A percentile compares a stretch with the other conserved stretches of the same genome.
Evolutionary conservation across 2,329 filamentous ascomycete genomes (phyloP).

Genomic region (Cytospora leucostoma): DNA sequence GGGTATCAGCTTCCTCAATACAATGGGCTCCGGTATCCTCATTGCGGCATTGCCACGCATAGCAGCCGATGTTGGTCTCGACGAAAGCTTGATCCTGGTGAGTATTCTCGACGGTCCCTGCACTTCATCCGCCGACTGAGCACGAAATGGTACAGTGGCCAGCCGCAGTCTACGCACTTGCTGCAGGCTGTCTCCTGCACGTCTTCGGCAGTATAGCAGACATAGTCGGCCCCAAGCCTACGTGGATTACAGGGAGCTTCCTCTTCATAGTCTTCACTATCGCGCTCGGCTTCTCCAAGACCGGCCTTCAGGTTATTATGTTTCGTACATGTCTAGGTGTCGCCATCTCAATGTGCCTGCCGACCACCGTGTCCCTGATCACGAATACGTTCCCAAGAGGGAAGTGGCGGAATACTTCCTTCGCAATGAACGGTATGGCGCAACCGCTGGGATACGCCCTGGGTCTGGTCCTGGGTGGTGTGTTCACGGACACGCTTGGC

Average conservation of each 20-base stretch:
- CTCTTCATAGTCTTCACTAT: constrained; percentile 39
- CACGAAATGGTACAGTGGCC: constrained; percentile 29
- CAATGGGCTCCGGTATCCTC: constrained; percentile 41
- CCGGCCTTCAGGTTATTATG: constrained; percentile 41
- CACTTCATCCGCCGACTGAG: background rate
- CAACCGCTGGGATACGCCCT: constrained; percentile 50
- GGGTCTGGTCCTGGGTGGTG: constrained; percentile 51
- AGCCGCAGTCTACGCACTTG: constrained; percentile 31
- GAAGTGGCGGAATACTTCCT: constrained; percentile 43
- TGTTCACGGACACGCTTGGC: constrained; percentile 49
- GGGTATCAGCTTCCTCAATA: constrained; percentile 40
- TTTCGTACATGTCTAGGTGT: constrained; percentile 40
- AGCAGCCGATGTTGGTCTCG: constrained; percentile 38
- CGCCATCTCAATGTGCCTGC: constrained; percentile 42
- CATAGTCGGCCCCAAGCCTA: constrained; percentile 38
- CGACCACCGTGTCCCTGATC: constrained; percentile 41
- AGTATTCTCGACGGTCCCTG: background rate
- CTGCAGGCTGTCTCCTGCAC: constrained; percentile 35
- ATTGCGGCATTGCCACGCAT: constrained; percentile 43
- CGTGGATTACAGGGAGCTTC: constrained; percentile 40
- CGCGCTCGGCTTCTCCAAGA: constrained; percentile 38
- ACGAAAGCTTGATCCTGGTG: constrained; percentile 35
- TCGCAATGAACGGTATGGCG: constrained; percentile 48
- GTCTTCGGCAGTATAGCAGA: constrained; percentile 42
- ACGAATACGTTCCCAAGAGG: constrained; percentile 42